These are phyloP conservation scores for Neoboletus magnificus DNA, from an alignment of 768 basidiomycete species.

Conservation along the genomic window DNA sequence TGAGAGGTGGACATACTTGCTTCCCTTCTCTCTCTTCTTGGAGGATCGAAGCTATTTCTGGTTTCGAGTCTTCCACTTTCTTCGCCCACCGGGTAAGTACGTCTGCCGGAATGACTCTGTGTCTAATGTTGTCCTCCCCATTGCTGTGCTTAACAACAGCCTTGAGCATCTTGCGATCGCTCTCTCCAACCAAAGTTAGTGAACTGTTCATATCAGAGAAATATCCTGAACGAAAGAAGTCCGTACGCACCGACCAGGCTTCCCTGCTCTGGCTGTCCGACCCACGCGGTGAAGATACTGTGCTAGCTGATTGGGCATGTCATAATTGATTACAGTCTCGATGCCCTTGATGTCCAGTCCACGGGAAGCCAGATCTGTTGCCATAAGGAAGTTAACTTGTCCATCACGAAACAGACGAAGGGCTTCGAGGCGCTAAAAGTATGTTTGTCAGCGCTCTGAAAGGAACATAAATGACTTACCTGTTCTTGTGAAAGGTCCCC, in stretches of 20 bases:
- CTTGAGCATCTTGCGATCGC: constrained; percentile 95
- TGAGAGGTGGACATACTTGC: constrained; percentile 48
- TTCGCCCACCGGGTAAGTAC: constrained; percentile 66
- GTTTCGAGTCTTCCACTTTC: constrained; percentile 66
- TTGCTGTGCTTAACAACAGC: constrained; percentile 87
- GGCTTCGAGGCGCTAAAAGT: constrained; percentile 71
- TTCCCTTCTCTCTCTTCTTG: constrained; percentile 96
- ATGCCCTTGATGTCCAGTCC: constrained; percentile 97
- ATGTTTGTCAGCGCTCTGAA: constrained; percentile 2
- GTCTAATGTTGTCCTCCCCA: constrained; percentile 76
- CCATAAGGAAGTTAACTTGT: constrained; percentile 87
- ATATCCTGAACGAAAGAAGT: neutral
- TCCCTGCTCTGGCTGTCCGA: constrained; percentile 93
- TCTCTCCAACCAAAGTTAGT: constrained; percentile 92
- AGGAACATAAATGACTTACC: constrained; percentile 39
- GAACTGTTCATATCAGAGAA: constrained; percentile 50
- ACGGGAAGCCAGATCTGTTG: constrained; percentile 92
- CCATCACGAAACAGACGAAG: constrained; percentile 87
- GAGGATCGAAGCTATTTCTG: constrained; percentile 75
- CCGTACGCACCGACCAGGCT: constrained; percentile 74
- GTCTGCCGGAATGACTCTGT: constrained; percentile 82
- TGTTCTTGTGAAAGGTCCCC: constrained; percentile 97
- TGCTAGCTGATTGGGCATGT: constrained; percentile 91
- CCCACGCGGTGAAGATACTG: constrained; percentile 98
- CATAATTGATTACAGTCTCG: constrained; percentile 97